Percentiles rank a stretch among this genome's conserved stretches.
These are phyloP conservation scores for Biancaea sappan DNA, from an alignment of 306 rosid species.

Conservation along the genomic window DNA sequence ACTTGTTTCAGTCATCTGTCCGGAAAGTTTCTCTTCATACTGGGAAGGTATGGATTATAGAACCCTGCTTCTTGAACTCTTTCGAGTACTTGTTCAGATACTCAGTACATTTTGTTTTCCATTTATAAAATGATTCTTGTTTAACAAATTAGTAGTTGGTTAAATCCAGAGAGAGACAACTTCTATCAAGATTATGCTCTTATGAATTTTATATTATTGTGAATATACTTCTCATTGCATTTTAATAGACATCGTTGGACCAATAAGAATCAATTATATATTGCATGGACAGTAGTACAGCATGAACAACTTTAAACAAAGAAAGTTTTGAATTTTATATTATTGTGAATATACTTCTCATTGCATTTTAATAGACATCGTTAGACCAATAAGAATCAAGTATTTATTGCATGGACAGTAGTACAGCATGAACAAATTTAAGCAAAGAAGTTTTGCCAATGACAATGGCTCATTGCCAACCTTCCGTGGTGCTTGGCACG, in stretches of 20 bases:
- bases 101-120: constrained; percentile 5
- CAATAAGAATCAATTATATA: not conserved
- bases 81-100: not conserved
- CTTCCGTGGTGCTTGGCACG: not conserved
- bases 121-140: not conserved
- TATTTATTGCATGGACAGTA: not conserved
- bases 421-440: not conserved
- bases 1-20: constrained; percentile 79
- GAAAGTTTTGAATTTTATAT: not conserved
- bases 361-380: not conserved
- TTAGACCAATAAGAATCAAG: not conserved
- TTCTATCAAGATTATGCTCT: not conserved
- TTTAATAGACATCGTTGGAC: not conserved
- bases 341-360: not conserved
- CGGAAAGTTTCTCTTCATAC: constrained; percentile 82
- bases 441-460: not conserved
- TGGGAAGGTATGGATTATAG: constrained; percentile 70
- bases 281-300: not conserved
- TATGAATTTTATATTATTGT: not conserved
- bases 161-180: constrained; percentile 1
- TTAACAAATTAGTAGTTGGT: not conserved
- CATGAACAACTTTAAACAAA: not conserved
- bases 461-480: not conserved
- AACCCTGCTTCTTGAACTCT: constrained; percentile 29
- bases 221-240: not conserved